These are phyloP conservation scores for Piper longum DNA, from an alignment of 164 flowering plant genomes.

Conservation along the genomic window DNA sequence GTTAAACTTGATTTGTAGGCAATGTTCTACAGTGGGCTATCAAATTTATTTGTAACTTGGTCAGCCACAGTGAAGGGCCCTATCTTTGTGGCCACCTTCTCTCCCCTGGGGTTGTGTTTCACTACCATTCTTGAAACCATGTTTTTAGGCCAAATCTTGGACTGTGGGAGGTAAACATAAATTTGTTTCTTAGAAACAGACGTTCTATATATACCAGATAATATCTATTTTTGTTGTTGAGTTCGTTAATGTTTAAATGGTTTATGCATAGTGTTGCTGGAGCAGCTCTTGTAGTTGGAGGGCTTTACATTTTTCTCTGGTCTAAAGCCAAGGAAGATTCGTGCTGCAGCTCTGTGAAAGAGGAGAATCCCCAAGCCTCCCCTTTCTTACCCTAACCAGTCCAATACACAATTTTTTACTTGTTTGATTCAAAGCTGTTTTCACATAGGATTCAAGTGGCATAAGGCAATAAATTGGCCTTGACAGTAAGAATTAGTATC, in stretches of 20 bases:
- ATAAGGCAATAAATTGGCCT: no score
- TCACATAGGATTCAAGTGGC: no score
- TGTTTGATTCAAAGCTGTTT: no score
- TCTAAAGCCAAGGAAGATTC: constrained; percentile 5
- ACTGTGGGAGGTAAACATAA: constrained; percentile 2
- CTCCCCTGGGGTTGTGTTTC: constrained; percentile 3
- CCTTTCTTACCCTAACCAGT: neutral
- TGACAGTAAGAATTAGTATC: no score
- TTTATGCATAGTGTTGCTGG: constrained; percentile 2
- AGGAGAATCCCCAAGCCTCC: neutral
- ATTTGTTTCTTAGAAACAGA: neutral
- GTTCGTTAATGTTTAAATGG: neutral
- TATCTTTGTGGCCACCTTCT: constrained; percentile 2
- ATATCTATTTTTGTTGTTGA: no score
- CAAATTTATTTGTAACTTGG: constrained; percentile 2
- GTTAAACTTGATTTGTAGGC: neutral
- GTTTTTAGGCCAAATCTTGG: constrained; percentile 3
- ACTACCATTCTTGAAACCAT: constrained; percentile 1
- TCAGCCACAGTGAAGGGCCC: constrained; percentile 4
- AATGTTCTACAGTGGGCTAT: constrained; percentile 2
- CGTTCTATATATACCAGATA: neutral
- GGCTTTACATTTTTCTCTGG: constrained; percentile 5
- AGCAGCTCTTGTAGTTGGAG: neutral
- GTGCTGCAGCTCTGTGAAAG: neutral
- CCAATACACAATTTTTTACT: neutral